Conservation (phyloP, 1,284 basidiomycete species). For the Heterobasidion parviporum region DNA sequence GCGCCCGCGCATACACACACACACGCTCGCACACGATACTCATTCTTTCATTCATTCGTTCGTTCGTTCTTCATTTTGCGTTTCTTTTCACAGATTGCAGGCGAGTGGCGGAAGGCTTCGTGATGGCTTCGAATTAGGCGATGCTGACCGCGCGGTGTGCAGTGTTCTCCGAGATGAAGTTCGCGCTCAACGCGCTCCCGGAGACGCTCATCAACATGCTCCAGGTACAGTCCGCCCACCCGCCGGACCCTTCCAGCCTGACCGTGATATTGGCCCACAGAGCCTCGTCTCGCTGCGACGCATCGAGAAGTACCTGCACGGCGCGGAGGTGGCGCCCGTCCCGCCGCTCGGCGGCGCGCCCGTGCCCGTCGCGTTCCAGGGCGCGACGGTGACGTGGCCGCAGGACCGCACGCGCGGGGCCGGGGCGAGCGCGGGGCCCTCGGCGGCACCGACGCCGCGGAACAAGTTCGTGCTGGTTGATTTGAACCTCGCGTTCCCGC, state of each 20-base stretch:
- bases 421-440: constrained; percentile 37
- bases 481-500: constrained; percentile 71
- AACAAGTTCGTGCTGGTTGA: constrained; percentile 80
- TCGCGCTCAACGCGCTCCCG: constrained; percentile 77
- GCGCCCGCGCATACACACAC: neutral
- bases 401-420: constrained; percentile 45
- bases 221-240: constrained; percentile 37
- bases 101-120: neutral
- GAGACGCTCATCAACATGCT: constrained; percentile 87
- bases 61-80: neutral
- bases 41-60: neutral
- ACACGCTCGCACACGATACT: neutral
- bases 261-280: constrained; percentile 22
- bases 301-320: constrained; percentile 83
- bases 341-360: constrained; percentile 48
- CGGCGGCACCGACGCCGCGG: constrained; percentile 62
- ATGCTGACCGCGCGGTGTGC: constrained; percentile 19
- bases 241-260: neutral
- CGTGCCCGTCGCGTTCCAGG: constrained; percentile 63
- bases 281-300: constrained; percentile 81
- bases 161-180: constrained; percentile 86
- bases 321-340: constrained; percentile 59
- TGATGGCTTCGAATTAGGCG: constrained; percentile 32
- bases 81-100: neutral
- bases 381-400: constrained; percentile 88